A percentile compares a stretch with the other conserved stretches of the same genome.
Evolutionary conservation across 345 rosid genomes (phyloP).

Genomic region (Ailanthus altissimus): DNA sequence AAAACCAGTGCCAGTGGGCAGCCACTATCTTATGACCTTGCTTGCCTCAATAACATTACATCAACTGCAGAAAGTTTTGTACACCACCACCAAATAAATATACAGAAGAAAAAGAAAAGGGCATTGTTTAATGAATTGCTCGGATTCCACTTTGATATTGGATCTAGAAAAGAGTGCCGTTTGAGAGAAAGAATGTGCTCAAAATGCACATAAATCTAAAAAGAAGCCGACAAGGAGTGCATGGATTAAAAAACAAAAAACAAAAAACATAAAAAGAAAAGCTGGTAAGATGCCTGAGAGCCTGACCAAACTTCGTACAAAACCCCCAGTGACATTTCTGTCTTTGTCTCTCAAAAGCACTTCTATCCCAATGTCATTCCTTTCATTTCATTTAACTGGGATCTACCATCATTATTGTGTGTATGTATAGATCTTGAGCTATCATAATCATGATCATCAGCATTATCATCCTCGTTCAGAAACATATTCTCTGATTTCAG

Average conservation of each 20-base stretch:
- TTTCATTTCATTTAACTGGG: background rate
- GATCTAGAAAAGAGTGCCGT: background rate
- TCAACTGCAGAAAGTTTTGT: background rate
- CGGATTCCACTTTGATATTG: background rate
- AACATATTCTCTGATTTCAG: slow-evolving; percentile 14
- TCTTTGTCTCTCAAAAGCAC: slow-evolving; percentile 10
- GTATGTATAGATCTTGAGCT: background rate
- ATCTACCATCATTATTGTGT: background rate
- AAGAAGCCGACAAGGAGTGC: slow-evolving; percentile 16
- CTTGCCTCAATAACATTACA: background rate
- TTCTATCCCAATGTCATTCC: background rate
- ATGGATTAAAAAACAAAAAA: slow-evolving; percentile 12
- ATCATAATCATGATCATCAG: background rate
- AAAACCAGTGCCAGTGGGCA: background rate
- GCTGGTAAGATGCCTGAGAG: slow-evolving; percentile 28
- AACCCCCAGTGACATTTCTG: slow-evolving; percentile 8
- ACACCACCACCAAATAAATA: background rate
- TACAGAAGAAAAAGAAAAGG: background rate
- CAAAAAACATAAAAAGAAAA: slow-evolving; percentile 9
- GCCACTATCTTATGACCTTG: background rate
- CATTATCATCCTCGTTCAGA: background rate
- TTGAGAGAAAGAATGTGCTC: background rate
- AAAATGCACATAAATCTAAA: slow-evolving; percentile 4
- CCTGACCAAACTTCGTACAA: background rate
- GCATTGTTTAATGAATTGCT: background rate